These are phyloP conservation scores for Porphyra umbilicalis DNA, from an alignment of 31 red algal species.

Conservation along the genomic window DNA sequence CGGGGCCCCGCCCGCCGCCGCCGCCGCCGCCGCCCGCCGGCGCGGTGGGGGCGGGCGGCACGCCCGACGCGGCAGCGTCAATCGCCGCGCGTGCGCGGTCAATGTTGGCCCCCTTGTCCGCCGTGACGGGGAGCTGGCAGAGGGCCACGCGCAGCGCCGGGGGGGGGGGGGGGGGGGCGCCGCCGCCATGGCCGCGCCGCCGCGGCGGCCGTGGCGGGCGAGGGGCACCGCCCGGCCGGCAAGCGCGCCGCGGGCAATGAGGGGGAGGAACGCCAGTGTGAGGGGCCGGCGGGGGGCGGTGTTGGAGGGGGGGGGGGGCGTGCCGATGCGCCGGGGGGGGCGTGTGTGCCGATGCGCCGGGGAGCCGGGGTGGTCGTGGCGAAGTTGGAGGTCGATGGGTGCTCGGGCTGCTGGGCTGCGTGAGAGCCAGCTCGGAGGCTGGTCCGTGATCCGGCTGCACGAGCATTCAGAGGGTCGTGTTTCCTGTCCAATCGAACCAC, in stretches of 20 bases:
- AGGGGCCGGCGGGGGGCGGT: not conserved
- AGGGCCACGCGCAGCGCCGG: slow-evolving; percentile 43
- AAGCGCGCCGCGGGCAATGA: not conserved
- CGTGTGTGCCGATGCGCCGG: too few relatives aligned
- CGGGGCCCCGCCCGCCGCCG: not conserved
- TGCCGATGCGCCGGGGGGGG: too few relatives aligned
- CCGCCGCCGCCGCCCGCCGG: not conserved
- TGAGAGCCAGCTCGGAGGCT: too few relatives aligned
- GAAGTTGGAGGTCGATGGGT: too few relatives aligned
- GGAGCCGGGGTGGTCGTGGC: too few relatives aligned
- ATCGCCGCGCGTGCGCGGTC: slow-evolving; percentile 33
- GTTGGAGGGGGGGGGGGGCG: not conserved
- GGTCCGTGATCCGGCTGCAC: too few relatives aligned
- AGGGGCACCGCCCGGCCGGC: not conserved
- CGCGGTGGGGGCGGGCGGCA: too few relatives aligned
- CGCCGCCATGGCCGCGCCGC: not conserved
- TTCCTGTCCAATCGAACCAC: too few relatives aligned
- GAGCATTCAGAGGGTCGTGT: too few relatives aligned
- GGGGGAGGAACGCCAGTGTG: not conserved
- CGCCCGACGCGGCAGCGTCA: slow-evolving; percentile 18
- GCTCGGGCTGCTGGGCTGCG: too few relatives aligned
- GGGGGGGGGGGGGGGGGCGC: not conserved
- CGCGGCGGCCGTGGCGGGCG: not conserved
- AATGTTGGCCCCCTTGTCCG: slow-evolving; percentile 48
- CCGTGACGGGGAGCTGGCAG: slow-evolving; percentile 48